Evolutionary conservation across 106 monocot species (phyloP).

Genomic region (Acorus gramineus): DNA sequence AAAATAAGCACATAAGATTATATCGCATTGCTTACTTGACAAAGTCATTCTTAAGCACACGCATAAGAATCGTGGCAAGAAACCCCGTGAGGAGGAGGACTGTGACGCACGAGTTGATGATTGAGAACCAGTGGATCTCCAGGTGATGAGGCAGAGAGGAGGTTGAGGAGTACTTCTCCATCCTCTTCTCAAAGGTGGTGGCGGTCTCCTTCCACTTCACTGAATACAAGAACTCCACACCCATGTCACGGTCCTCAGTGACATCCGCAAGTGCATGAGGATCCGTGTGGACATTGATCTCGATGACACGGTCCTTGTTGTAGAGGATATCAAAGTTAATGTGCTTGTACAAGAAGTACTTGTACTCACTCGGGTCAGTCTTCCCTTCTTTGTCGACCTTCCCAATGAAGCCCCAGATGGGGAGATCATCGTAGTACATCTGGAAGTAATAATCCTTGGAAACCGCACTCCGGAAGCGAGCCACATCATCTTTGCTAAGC

Average conservation of each 20-base stretch:
- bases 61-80: constrained; percentile 13
- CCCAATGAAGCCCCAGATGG: constrained; percentile 13
- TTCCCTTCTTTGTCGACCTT: constrained; percentile 6
- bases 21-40: constrained; percentile 2
- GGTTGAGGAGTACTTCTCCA: constrained; percentile 12
- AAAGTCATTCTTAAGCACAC: constrained; percentile 13
- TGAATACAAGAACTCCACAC: constrained; percentile 3
- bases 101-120: constrained; percentile 12
- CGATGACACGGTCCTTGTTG: constrained; percentile 7
- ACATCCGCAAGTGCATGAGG: constrained; percentile 2
- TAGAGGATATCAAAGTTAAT: constrained; percentile 8
- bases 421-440: constrained; percentile 13
- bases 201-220: constrained; percentile 6
- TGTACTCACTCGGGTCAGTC: constrained; percentile 4
- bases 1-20: neutral
- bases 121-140: constrained; percentile 19
- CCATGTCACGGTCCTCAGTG: constrained; percentile 5
- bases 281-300: constrained; percentile 9
- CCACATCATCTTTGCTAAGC: neutral
- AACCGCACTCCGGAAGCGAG: constrained; percentile 2
- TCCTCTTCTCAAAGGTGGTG: constrained; percentile 5
- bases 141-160: constrained; percentile 10
- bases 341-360: constrained; percentile 6
- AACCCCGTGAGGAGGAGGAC: constrained; percentile 13
- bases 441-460: constrained; percentile 11